phyloP scores from a whole-genome alignment of 148 eudicot genomes.

The Cornus suecica region DNA sequence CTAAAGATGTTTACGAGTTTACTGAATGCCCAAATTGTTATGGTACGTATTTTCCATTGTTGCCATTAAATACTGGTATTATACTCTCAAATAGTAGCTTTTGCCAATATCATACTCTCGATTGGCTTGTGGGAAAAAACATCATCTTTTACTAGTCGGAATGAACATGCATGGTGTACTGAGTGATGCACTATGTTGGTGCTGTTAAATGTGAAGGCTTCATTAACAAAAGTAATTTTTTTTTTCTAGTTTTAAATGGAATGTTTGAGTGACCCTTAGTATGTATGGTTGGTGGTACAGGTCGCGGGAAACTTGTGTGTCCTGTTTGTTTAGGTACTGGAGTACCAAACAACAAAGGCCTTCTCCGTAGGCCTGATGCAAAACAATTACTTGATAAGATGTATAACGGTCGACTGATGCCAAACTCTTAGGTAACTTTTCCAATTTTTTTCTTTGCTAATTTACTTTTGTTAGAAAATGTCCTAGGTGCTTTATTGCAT shows the following conservation, averaged over 20 bases:
- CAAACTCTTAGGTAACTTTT: constrained; percentile 63
- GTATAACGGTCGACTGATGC: constrained; percentile 89
- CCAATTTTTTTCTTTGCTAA: not conserved
- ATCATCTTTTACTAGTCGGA: not conserved
- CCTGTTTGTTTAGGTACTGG: constrained; percentile 98
- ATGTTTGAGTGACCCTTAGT: not conserved
- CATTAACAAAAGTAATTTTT: too few species aligned
- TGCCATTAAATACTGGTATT: not conserved
- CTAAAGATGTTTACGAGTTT: constrained; percentile 92
- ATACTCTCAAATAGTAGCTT: too few species aligned
- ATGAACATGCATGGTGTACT: not conserved
- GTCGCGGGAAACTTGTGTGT: constrained; percentile 95
- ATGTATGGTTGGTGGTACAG: constrained; percentile 32
- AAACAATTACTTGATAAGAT: constrained; percentile 84
- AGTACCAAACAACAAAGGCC: constrained; percentile 93
- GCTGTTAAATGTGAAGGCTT: not conserved
- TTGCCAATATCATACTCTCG: too few species aligned
- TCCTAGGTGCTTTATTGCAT: not conserved
- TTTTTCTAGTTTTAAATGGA: not conserved
- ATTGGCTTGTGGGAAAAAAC: too few species aligned
- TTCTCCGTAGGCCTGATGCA: constrained; percentile 88
- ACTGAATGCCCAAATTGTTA: constrained; percentile 97
- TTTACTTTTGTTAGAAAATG: not conserved
- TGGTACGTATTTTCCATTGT: constrained; percentile 41
- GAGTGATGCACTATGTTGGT: too few species aligned